Percentiles rank a stretch among this genome's conserved stretches.
Conservation (phyloP, 2,329 filamentous ascomycete species). For the Fusarium heterosporum region DNA sequence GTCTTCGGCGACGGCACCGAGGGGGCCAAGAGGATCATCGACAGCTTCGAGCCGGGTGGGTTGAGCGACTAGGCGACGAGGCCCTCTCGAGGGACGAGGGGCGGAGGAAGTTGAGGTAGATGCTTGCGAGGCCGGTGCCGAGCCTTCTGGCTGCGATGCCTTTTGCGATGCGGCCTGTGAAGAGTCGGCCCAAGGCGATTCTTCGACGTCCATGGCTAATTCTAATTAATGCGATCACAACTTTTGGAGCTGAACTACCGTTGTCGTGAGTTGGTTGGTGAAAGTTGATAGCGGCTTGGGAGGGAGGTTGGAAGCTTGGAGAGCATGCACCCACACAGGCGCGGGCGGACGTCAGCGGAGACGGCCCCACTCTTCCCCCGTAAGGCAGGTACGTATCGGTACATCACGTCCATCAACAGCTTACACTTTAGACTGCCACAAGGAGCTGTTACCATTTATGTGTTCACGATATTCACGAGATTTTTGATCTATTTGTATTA, state of each 20-base stretch:
- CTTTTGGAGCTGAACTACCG: constrained; percentile 7
- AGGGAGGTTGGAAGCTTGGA: constrained; percentile 44
- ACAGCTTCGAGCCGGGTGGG: constrained; percentile 83
- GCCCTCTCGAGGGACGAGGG: constrained; percentile 60
- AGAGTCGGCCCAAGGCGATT: constrained; percentile 67
- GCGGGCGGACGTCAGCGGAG: constrained; percentile 43
- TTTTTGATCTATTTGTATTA: constrained; percentile 1
- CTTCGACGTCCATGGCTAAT: constrained; percentile 61
- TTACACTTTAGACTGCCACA: not conserved
- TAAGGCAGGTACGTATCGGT: constrained; percentile 34
- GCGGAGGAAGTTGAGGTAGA: constrained; percentile 46
- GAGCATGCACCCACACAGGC: constrained; percentile 27
- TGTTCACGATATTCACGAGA: not conserved
- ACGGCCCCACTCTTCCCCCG: constrained; percentile 39
- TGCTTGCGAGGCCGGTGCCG: constrained; percentile 49
- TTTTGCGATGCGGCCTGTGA: constrained; percentile 50
- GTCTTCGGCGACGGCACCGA: constrained; percentile 72
- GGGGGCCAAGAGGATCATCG: constrained; percentile 80
- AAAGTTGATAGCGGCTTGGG: constrained; percentile 19
- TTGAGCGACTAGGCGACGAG: constrained; percentile 76
- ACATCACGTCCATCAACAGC: not conserved
- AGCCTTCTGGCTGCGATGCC: constrained; percentile 48
- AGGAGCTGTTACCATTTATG: not conserved
- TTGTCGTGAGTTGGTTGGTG: constrained; percentile 20
- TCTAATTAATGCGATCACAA: constrained; percentile 24